Evolutionary conservation across 768 basidiomycete species (phyloP), one percentile per base, ranked within the genome.

Genomic region (Hericium rajendrae): DNA sequence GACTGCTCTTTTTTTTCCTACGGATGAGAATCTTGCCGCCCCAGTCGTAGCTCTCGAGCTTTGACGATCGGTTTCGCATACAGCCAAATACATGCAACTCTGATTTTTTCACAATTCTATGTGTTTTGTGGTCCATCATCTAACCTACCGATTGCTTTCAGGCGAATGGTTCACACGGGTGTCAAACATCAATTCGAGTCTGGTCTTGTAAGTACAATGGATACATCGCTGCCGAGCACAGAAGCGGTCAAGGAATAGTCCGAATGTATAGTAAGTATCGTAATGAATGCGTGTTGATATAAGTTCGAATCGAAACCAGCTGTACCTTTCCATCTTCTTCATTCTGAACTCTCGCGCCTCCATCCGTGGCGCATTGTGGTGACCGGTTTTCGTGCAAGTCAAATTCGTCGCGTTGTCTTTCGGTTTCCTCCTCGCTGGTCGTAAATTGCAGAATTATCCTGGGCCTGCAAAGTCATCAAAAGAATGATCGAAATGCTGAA

Each of bases 91-190:
- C 37, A 41, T 46, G 41, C 41, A 24, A 53, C 28, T 20, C 61
- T 62, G 61, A 62, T 49, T 43, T 4, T 46, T 41, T 60, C 51
- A 26, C 26, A 20, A 18, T 18, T 20, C 49, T 59, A 24, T 24
- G 32, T 8, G 2, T 32, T 32, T 32, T 32, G 32, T 10, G 32
- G 32, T 37, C 16, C 18, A 15, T 26, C 38, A 38, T 24, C 32
- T 43, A 39, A 13, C 10, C 12, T 5, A 2, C 55, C 32, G 9
- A 10, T 2, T 20, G 24, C 22, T 39, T 54, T 12, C 18, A 38
- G 6, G 57, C 54, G 54, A 60, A 28, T 38, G 16, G 43, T 46
- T 46, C 22, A 16, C 43, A 26, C 26, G 3, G 26, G 26, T 22
- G 22, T 22, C 16, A 22, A 46, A 6, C 43, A 46, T 11, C n/a